These are phyloP conservation scores for Teratosphaeria nubilosa DNA, from an alignment of 2,329 filamentous ascomycete genomes.

Conservation along the genomic window DNA sequence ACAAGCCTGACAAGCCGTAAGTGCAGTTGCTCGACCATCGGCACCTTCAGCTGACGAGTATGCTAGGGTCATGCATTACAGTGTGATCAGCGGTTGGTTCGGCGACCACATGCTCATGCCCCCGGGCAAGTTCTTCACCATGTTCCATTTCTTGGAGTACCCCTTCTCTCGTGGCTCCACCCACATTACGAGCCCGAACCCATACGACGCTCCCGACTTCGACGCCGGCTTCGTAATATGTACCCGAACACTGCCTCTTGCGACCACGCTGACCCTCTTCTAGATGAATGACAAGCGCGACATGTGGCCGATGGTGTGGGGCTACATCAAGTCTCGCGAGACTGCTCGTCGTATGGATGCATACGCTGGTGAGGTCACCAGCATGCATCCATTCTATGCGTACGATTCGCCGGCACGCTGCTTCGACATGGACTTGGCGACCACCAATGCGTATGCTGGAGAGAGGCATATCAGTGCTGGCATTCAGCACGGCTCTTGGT, in stretches of 20 bases:
- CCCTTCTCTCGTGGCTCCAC: slow-evolving; percentile 59
- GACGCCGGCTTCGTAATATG: slow-evolving; percentile 62
- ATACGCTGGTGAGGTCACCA: slow-evolving; percentile 62
- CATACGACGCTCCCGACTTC: slow-evolving; percentile 67
- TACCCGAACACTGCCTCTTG: neutral
- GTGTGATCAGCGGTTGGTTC: slow-evolving; percentile 56
- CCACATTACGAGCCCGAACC: slow-evolving; percentile 59
- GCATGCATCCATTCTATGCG: slow-evolving; percentile 60
- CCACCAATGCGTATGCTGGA: slow-evolving; percentile 66
- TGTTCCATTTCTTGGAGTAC: slow-evolving; percentile 74
- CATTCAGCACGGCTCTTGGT: slow-evolving; percentile 52
- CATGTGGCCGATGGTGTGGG: slow-evolving; percentile 53
- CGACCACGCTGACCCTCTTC: slow-evolving; percentile 38
- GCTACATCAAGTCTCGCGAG: slow-evolving; percentile 73
- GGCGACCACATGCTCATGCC: slow-evolving; percentile 52
- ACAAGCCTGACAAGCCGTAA: slow-evolving; percentile 69
- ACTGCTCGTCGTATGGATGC: slow-evolving; percentile 68
- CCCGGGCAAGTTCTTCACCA: slow-evolving; percentile 69
- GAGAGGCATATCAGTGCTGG: slow-evolving; percentile 61
- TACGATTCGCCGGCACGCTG: slow-evolving; percentile 61
- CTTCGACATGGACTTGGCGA: slow-evolving; percentile 62
- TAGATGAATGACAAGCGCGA: slow-evolving; percentile 33
- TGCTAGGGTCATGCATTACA: slow-evolving; percentile 64
- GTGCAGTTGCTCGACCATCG: neutral
- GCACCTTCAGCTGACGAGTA: neutral